Evolutionary conservation across 768 basidiomycete species (phyloP), one percentile per base, ranked within the genome.

Genomic region (Lentinula aciculospora): DNA sequence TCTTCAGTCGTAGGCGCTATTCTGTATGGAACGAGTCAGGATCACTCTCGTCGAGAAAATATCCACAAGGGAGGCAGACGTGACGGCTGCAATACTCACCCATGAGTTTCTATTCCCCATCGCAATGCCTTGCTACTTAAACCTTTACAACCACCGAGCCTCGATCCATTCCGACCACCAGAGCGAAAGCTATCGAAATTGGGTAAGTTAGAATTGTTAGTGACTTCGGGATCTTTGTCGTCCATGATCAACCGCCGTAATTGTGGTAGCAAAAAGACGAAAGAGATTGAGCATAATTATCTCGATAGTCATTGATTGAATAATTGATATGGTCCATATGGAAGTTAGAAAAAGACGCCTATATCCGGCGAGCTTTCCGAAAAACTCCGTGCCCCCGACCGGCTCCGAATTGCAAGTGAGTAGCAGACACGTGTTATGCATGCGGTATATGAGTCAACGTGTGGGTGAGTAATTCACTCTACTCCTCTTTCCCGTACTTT

Each of bases 1-100:
- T 78, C 77, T 1, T 67, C 62, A 0, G 78, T 66, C 1, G 82
- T 78, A 3, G 86, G 86, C 19, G 77, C 67, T 23, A 82, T 85
- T 0, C 85, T 84, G 54, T 27, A 29, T 42, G 15, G 12, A 12
- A n/a, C n/a, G n/a, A 4, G 13, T 36, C n/a, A 37, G 19, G 9
- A 37, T n/a, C 9, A 12, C 8, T 36, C 17, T 44, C 25, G 28
- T 21, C 19, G 3, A 32, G 23, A 2, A 50, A 23, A 28, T 46
- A n/a, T n/a, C n/a, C 27, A 17, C 39, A 46, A 29, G 7, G 1
- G 31, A 32, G 15, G 23, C 17, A 50, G 15, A 45, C 19, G 28
- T 44, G 23, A 44, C 7, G 6, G 13, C n/a, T 8, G 9, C 6
- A 34, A 13, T 34, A 53, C 53, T 31, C 27, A 69, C 71, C 68